Evolutionary conservation across 352 stramenopile species (phyloP).

Genomic region (Pythium oligandrum): DNA sequence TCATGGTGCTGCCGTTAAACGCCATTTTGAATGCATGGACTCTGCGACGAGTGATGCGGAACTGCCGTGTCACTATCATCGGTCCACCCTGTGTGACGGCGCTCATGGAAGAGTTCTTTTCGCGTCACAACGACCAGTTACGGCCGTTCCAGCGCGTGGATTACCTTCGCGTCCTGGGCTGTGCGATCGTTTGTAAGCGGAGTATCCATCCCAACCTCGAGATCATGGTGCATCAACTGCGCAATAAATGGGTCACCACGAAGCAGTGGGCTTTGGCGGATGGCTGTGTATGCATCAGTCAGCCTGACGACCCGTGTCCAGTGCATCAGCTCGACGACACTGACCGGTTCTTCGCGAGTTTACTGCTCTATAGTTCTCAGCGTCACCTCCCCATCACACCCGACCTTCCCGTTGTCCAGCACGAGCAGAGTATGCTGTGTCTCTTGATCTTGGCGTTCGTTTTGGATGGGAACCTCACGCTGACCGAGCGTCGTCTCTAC

Average conservation of each 20-base stretch:
- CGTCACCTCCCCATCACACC: neutral
- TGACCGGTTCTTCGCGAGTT: constrained; percentile 20
- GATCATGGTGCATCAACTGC: constrained; percentile 48
- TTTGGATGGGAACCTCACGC: constrained; percentile 19
- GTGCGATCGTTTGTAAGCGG: constrained; percentile 38
- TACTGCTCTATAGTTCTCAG: constrained; percentile 14
- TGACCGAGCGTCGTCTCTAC: constrained; percentile 5
- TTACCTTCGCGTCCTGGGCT: constrained; percentile 39
- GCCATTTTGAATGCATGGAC: constrained; percentile 42
- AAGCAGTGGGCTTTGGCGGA: constrained; percentile 26
- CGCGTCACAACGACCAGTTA: constrained; percentile 19
- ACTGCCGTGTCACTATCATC: constrained; percentile 48
- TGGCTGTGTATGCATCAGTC: constrained; percentile 25
- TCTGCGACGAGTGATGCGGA: constrained; percentile 30
- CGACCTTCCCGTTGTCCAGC: constrained; percentile 13
- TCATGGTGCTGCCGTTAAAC: constrained; percentile 45
- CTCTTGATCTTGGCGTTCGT: constrained; percentile 36
- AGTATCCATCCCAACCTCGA: constrained; percentile 43
- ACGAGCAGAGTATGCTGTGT: constrained; percentile 37
- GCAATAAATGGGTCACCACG: constrained; percentile 27
- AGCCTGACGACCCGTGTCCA: constrained; percentile 13
- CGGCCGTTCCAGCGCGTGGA: constrained; percentile 38
- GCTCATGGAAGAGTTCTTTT: constrained; percentile 30
- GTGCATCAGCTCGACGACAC: constrained; percentile 33
- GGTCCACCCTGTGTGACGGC: constrained; percentile 29